Evolutionary conservation across 768 basidiomycete species (phyloP), one percentile per base, ranked within the genome.

Genomic region (Hericium coralloides): DNA sequence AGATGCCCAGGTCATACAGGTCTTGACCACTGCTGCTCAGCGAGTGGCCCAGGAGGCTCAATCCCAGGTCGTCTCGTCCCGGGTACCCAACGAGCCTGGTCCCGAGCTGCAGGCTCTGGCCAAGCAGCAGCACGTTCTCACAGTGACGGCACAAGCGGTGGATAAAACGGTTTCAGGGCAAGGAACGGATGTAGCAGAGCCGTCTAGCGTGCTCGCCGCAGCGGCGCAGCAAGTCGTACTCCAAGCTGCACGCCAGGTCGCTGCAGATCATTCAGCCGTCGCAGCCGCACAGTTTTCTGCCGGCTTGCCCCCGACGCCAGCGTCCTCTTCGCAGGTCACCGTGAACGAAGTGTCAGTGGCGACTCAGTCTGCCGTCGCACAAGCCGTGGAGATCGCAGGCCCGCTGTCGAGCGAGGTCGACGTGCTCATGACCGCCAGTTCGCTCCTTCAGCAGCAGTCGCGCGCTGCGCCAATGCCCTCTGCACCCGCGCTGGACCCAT

Each of bases 141-240:
- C 79, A 9, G 72, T 80, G 51, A 79, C 90, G 2, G 86, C 89
- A 14, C 77, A 86, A 61, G 90, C 89, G 14, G 82, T 90, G 62
- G 86, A 89, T 67, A 79, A 80, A 58, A 88, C 78, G 22, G 83
- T 80, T 37, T 76, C 80, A 47, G 64, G 69, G n/a, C 71, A 65
- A 38, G 73, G 73, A n/a, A 78, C 73, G 49, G 75, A 62, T 12
- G 55, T 76, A 52, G 64, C 75, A 39, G 78, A 80, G 59, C 76
- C 74, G 53, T 70, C 70, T 69, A 84, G 65, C 69, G 80, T 65
- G 18, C 76, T 91, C 58, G 87, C 86, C 5, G 83, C 81, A 12
- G 89, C 89, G 4, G 89, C 88, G 17, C 87, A 89, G 63, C 83
- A 89, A 58, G 85, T 92, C 56, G 90, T 92, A 49, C 76, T 89